These are phyloP conservation scores for Termitomyces sp. DNA, from an alignment of 768 basidiomycete genomes.

Conservation along the genomic window DNA sequence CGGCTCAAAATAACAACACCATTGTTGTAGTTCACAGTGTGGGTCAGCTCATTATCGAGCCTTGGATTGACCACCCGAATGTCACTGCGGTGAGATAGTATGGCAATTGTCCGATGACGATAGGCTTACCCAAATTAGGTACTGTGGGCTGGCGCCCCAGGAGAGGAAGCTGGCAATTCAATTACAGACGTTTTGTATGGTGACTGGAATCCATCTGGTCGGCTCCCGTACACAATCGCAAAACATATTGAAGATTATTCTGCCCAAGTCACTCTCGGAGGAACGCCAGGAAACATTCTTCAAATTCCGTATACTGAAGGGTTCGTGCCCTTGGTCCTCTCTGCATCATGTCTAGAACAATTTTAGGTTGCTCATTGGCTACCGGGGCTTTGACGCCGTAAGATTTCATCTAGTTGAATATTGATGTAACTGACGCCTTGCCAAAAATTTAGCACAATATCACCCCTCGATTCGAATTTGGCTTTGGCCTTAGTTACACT, in stretches of 20 bases:
- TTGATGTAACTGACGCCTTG: slow-evolving; percentile 3
- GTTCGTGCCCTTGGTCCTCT: slow-evolving; percentile 18
- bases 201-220: slow-evolving; percentile 61
- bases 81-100: slow-evolving; percentile 54
- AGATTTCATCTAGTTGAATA: slow-evolving; percentile 21
- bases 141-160: slow-evolving; percentile 63
- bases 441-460: slow-evolving; percentile 49
- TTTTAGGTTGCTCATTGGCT: slow-evolving; percentile 59
- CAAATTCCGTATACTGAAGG: slow-evolving; percentile 58
- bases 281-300: slow-evolving; percentile 32
- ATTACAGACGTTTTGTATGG: slow-evolving; percentile 72
- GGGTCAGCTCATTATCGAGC: slow-evolving; percentile 54
- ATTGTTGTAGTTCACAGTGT: slow-evolving; percentile 67
- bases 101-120: neutral
- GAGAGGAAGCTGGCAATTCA: slow-evolving; percentile 67
- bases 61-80: slow-evolving; percentile 71
- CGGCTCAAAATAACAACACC: slow-evolving; percentile 63
- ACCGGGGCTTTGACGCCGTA: slow-evolving; percentile 66
- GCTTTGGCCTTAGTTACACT: slow-evolving; percentile 87
- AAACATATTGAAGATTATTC: slow-evolving; percentile 55
- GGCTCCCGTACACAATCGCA: slow-evolving; percentile 74
- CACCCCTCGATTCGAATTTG: slow-evolving; percentile 82
- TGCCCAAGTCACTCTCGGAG: slow-evolving; percentile 41
- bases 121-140: slow-evolving; percentile 33
- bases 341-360: slow-evolving; percentile 12